These are phyloP conservation scores for Fusarium sp. DNA, from an alignment of 2,329 filamentous ascomycete genomes.

Conservation along the genomic window DNA sequence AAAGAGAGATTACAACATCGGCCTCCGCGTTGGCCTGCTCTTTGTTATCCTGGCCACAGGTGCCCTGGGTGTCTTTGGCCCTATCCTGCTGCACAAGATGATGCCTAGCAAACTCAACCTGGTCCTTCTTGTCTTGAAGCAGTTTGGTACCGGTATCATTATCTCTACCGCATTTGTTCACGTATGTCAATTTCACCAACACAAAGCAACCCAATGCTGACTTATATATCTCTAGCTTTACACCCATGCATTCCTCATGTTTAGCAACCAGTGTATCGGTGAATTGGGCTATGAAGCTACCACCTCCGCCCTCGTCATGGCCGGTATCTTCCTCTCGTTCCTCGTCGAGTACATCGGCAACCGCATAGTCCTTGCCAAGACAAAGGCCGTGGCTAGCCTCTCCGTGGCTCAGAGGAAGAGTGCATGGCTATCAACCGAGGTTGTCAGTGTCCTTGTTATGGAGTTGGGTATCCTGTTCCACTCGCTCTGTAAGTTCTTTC, in stretches of 20 bases:
- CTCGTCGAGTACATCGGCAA: slow-evolving; percentile 76
- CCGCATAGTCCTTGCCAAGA: slow-evolving; percentile 64
- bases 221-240: slow-evolving; percentile 66
- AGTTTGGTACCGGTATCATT: slow-evolving; percentile 80
- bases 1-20: slow-evolving; percentile 73
- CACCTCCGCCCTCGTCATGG: slow-evolving; percentile 79
- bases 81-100: slow-evolving; percentile 72
- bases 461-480: slow-evolving; percentile 83
- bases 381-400: slow-evolving; percentile 47
- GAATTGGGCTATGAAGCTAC: slow-evolving; percentile 76
- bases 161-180: slow-evolving; percentile 79
- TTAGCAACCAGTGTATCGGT: slow-evolving; percentile 76
- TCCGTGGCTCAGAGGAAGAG: slow-evolving; percentile 45
- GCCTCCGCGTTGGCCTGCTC: slow-evolving; percentile 76
- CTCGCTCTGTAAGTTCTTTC: slow-evolving; percentile 68
- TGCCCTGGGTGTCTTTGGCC: slow-evolving; percentile 75
- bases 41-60: slow-evolving; percentile 80
- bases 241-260: slow-evolving; percentile 80
- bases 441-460: slow-evolving; percentile 75
- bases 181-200: slow-evolving; percentile 55
- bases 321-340: slow-evolving; percentile 79
- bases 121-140: slow-evolving; percentile 75
- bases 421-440: slow-evolving; percentile 56
- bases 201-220: neutral
- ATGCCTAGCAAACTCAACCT: slow-evolving; percentile 64